phyloP scores from a whole-genome alignment of 257 asterid species.

The Solanum sejunctum region DNA sequence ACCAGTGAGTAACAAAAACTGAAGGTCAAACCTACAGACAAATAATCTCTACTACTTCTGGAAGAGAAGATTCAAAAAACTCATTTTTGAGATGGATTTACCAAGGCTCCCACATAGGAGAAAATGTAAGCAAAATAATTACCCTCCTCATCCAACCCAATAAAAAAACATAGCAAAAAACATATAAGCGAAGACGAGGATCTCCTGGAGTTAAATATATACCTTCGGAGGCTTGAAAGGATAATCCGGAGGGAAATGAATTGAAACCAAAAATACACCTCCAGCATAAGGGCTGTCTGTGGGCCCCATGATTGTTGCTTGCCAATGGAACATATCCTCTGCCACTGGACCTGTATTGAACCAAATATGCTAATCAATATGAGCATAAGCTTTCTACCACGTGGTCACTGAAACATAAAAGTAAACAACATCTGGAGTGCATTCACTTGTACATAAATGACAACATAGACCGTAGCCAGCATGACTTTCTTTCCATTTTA shows the following conservation, averaged over 20 bases:
- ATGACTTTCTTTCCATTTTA: not conserved
- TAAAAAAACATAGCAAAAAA: not conserved
- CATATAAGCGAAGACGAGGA: not conserved
- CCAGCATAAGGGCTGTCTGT: slow-evolving; percentile 36
- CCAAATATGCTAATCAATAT: not conserved
- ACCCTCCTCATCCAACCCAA: not conserved
- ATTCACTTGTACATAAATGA: not conserved
- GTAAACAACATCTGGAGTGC: not conserved
- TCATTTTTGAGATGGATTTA: not conserved
- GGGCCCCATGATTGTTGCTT: slow-evolving; percentile 40
- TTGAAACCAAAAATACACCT: slow-evolving; percentile 37
- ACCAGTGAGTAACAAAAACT: not conserved
- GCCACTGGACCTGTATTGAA: not conserved
- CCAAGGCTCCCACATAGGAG: not conserved
- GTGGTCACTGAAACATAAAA: not conserved
- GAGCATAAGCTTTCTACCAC: not conserved
- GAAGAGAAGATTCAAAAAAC: not conserved
- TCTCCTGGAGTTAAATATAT: not conserved
- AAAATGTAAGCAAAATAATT: not conserved
- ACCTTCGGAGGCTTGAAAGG: slow-evolving; percentile 46
- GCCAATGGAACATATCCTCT: slow-evolving; percentile 34
- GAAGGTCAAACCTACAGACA: not conserved
- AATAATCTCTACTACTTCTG: not conserved
- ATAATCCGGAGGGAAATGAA: slow-evolving; percentile 36
- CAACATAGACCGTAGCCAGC: not conserved